Evolutionary conservation across 257 asterid species (phyloP).

Genomic region (Penstemon eatonii): DNA sequence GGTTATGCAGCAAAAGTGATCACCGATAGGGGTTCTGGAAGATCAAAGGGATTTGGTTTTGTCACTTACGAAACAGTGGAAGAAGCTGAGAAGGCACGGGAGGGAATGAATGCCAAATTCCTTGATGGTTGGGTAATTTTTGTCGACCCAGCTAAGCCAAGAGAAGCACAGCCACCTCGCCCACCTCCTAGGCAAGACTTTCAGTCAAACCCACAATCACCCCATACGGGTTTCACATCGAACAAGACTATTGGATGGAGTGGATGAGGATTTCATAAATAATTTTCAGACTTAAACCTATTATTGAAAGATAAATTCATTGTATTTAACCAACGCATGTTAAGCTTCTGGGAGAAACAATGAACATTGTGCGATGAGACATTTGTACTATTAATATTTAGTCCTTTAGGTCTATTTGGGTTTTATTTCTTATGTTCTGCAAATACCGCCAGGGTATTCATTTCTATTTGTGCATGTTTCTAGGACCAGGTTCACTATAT

Average conservation of each 20-base stretch:
- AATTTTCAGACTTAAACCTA: conserved; percentile 2
- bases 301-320: neutral
- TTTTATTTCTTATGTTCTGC: no score
- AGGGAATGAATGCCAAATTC: conserved; percentile 82
- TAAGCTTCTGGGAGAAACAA: conserved; percentile 16
- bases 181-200: conserved; percentile 46
- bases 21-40: no score
- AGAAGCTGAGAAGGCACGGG: conserved; percentile 91
- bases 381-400: neutral
- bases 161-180: conserved; percentile 60
- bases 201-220: conserved; percentile 31
- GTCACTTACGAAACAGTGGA: conserved; percentile 68
- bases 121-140: conserved; percentile 97
- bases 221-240: conserved; percentile 57
- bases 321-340: conserved; percentile 7
- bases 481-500: no score
- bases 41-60: no score
- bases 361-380: conserved; percentile 6
- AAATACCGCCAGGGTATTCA: no score
- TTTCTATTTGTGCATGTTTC: no score
- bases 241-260: conserved; percentile 89
- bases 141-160: conserved; percentile 90
- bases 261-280: conserved; percentile 35
- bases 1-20: no score
- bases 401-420: no score